Conservation (phyloP, 2,329 filamentous ascomycete species). For the Aureobasidium subglaciale region DNA sequence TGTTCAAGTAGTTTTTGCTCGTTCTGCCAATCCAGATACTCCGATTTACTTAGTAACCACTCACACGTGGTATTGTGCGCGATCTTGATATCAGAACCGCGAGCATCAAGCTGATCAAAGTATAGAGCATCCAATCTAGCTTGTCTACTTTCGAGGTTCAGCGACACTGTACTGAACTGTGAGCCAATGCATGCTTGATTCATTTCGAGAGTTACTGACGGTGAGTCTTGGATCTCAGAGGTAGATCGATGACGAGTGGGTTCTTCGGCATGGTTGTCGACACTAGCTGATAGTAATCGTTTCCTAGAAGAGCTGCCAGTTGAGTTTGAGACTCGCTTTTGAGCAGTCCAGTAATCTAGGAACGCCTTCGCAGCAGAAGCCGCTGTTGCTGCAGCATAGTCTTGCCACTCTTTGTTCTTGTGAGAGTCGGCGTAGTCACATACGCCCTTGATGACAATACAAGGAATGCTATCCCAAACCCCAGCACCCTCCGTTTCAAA, state of each 20-base stretch:
- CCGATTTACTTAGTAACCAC: constrained; percentile 34
- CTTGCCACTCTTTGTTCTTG: constrained; percentile 18
- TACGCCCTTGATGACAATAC: constrained; percentile 17
- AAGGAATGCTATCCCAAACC: constrained; percentile 16
- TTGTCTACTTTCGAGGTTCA: neutral
- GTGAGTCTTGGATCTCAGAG: neutral
- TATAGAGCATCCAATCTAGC: neutral
- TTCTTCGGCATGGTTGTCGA: neutral
- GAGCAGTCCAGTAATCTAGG: neutral
- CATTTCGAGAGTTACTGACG: too few relatives aligned
- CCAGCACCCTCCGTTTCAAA: constrained; percentile 20
- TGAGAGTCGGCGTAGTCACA: constrained; percentile 19
- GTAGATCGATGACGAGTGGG: neutral
- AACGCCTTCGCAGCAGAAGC: constrained; percentile 16
- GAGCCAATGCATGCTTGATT: neutral
- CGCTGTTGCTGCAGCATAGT: constrained; percentile 16
- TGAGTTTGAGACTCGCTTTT: neutral
- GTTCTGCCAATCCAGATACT: constrained; percentile 36
- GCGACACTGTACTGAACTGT: neutral
- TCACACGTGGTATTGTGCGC: constrained; percentile 35
- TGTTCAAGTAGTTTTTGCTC: constrained; percentile 13
- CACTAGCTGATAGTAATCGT: neutral
- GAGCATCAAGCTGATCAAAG: constrained; percentile 27
- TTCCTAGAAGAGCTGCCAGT: neutral
- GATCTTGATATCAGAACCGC: constrained; percentile 31